phyloP scores from a whole-genome alignment of 495 filamentous ascomycete genomes.

The Cryomyces minteri region DNA sequence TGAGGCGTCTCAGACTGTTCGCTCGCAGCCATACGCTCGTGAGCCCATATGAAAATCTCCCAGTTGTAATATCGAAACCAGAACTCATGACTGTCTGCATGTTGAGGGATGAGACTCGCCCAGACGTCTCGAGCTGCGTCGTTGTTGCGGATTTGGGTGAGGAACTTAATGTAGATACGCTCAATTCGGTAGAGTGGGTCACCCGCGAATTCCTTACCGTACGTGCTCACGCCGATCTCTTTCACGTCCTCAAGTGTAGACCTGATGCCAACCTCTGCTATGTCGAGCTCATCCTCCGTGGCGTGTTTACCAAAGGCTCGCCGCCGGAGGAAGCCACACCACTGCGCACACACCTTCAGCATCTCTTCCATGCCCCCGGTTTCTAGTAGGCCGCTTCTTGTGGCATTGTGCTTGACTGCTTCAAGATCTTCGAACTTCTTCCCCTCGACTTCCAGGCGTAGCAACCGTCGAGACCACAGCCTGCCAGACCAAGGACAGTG shows the following conservation, averaged over 20 bases:
- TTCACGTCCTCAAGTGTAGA: constrained; percentile 69
- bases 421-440: constrained; percentile 63
- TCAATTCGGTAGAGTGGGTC: constrained; percentile 79
- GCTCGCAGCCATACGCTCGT: constrained; percentile 7
- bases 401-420: constrained; percentile 80
- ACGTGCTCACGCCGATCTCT: constrained; percentile 55
- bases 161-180: constrained; percentile 77
- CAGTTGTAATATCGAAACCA: constrained; percentile 84
- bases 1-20: constrained; percentile 13
- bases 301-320: constrained; percentile 51
- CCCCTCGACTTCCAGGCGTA: constrained; percentile 60
- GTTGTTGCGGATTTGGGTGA: constrained; percentile 56
- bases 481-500: constrained; percentile 87
- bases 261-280: constrained; percentile 76
- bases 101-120: constrained; percentile 45
- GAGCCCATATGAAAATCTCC: constrained; percentile 59
- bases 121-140: constrained; percentile 52
- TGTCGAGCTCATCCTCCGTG: constrained; percentile 75
- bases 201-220: constrained; percentile 57
- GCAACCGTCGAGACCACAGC: constrained; percentile 76
- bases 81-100: constrained; percentile 69
- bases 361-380: constrained; percentile 64
- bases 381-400: constrained; percentile 58
- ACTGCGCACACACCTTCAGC: constrained; percentile 73
- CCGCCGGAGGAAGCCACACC: constrained; percentile 83